Evolutionary conservation across 2,329 filamentous ascomycete species (phyloP).

Genomic region (Talaromyces sp.): DNA sequence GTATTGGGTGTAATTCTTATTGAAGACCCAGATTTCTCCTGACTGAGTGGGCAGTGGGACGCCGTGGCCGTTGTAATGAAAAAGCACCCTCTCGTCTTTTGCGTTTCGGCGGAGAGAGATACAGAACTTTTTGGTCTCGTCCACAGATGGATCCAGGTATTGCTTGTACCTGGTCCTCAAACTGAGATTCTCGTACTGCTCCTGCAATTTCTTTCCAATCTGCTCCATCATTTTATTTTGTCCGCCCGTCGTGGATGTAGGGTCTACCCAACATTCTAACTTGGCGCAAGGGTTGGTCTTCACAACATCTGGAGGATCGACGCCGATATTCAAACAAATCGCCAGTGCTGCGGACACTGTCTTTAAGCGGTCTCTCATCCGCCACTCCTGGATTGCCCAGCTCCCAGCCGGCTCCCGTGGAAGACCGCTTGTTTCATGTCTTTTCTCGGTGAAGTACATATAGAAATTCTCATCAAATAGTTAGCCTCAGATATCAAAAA

Average conservation of each 20-base stretch:
- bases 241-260: conserved; percentile 69
- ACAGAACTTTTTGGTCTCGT: conserved; percentile 96
- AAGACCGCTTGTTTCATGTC: conserved; percentile 89
- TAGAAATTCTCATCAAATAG: conserved; percentile 71
- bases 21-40: conserved; percentile 99
- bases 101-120: conserved; percentile 84
- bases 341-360: conserved; percentile 93
- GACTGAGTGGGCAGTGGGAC: conserved; percentile 93
- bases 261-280: conserved; percentile 95
- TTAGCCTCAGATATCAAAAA: neutral
- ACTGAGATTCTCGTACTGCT: conserved; percentile 92
- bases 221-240: conserved; percentile 79
- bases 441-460: conserved; percentile 99
- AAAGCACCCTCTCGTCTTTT: conserved; percentile 91
- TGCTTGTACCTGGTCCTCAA: conserved; percentile 97
- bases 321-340: conserved; percentile 93
- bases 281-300: conserved; percentile 92
- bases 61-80: conserved; percentile 98
- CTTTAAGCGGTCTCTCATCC: conserved; percentile 93
- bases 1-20: conserved; percentile 97
- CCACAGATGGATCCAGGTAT: conserved; percentile 90
- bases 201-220: conserved; percentile 92
- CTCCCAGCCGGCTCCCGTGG: conserved; percentile 57
- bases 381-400: conserved; percentile 78
- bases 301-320: conserved; percentile 93